Evolutionary conservation across 306 rosid genomes (phyloP), one percentile per base, ranked within the genome.

Genomic region (Begonia masoniana): DNA sequence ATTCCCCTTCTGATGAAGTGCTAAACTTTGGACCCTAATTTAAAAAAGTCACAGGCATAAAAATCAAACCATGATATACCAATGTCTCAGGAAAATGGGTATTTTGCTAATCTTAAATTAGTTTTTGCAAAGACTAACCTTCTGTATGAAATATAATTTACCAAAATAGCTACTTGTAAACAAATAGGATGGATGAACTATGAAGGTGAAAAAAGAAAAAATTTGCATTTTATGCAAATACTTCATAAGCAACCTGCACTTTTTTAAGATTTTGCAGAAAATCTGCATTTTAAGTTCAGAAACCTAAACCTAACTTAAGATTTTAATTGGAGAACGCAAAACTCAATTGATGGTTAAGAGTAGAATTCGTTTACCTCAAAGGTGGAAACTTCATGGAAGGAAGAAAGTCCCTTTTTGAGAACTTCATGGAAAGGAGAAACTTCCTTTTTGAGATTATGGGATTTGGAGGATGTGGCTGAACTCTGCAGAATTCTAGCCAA

Each of bases 401-500:
- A 4, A 52, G 69, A 58, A 49, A 43, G 58, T 61, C 63, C 62
- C 58, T 61, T 50, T 50, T 73, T 78, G 49, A 52, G 69, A 52
- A 17, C 48, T 53, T 72, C 66, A 43, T 55, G 65, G 59, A 23
- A 14, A 13, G 48, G 3, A 52, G 71, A 58, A 51, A 43, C 60
- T 61, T 65, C 62, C 58, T 61, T 50, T 50, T 73, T 78, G 49
- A 52, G 69, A 52, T 60, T 81, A 23, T 76, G 77, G 21, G 89
- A 70, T 71, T 75, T 85, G 49, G 83, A 57, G 23, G 74, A 15
- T 10, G 81, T 10, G 46, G 62, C 9, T 60, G 97, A 67, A 12
- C 76, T 47, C 16, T 82, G 94, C 35, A 76, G 76, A 75, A 78
- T 64, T 82, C 94, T 74, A 41, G 87, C 76, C 63, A 85, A 66